Evolutionary conservation across 192 early-diverging fungal genomes (phyloP).

Genomic region (Coemansia sp.): DNA sequence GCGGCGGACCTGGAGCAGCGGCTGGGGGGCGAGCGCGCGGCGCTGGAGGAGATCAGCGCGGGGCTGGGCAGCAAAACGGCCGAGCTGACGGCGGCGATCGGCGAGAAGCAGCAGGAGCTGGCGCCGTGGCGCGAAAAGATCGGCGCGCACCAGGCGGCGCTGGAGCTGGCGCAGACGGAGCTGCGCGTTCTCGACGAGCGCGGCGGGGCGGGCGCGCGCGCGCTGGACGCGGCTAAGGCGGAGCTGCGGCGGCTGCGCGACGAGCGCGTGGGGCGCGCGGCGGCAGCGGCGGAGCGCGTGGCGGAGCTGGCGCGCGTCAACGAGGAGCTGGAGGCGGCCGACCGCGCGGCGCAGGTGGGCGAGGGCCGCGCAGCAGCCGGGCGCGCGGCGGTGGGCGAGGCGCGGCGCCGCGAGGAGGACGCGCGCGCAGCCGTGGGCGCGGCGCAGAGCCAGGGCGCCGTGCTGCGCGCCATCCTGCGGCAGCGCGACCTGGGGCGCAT

Average conservation of each 20-base stretch:
- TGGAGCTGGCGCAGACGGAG: slow-evolving; percentile 84
- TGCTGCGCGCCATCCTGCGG: slow-evolving; percentile 66
- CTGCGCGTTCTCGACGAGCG: slow-evolving; percentile 70
- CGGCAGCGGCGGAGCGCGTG: slow-evolving; percentile 36
- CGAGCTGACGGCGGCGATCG: slow-evolving; percentile 74
- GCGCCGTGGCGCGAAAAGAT: slow-evolving; percentile 87
- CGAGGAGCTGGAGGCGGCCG: slow-evolving; percentile 54
- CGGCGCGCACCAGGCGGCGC: slow-evolving; percentile 63
- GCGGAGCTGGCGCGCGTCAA: slow-evolving; percentile 51
- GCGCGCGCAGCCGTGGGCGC: slow-evolving; percentile 61
- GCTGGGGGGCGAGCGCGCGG: slow-evolving; percentile 63
- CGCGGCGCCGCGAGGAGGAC: slow-evolving; percentile 70
- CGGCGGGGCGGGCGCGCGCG: slow-evolving; percentile 51
- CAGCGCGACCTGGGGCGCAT: slow-evolving; percentile 73
- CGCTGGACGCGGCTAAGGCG: slow-evolving; percentile 62
- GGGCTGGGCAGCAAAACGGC: slow-evolving; percentile 87
- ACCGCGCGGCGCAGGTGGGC: slow-evolving; percentile 43
- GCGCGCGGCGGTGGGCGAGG: slow-evolving; percentile 37
- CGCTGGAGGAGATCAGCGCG: slow-evolving; percentile 75
- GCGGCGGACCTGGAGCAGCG: slow-evolving; percentile 61
- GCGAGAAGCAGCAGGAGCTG: slow-evolving; percentile 78
- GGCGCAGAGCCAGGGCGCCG: slow-evolving; percentile 64
- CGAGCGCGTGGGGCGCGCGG: slow-evolving; percentile 38
- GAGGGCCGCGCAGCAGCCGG: slow-evolving; percentile 43
- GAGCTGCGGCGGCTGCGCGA: slow-evolving; percentile 52